Percentiles rank a stretch among this genome's conserved stretches.
phyloP scores from a whole-genome alignment of 805 yeast genomes.

The Zygotorulaspora sp. region DNA sequence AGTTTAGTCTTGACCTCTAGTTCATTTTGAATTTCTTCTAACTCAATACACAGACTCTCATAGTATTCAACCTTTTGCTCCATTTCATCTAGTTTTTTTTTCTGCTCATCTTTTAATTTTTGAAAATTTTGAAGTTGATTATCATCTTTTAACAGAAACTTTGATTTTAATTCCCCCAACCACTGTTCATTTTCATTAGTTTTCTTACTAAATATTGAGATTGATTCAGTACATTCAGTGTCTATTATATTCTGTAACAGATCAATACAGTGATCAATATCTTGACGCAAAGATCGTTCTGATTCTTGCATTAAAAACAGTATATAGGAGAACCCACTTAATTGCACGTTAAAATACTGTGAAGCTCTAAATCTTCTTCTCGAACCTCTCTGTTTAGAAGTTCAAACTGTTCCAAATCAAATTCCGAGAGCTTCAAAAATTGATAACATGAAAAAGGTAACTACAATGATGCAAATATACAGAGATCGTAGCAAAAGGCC shows the following conservation, averaged over 20 bases:
- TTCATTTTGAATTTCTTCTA: slow-evolving; percentile 60
- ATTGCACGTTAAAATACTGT: no score
- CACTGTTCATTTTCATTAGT: slow-evolving; percentile 21
- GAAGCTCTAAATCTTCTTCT: not conserved
- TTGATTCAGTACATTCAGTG: slow-evolving; percentile 26
- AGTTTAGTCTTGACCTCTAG: slow-evolving; percentile 42
- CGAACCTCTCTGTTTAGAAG: no score
- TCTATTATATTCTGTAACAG: slow-evolving; percentile 28
- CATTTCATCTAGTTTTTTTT: slow-evolving; percentile 25
- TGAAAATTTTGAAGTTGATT: slow-evolving; percentile 31
- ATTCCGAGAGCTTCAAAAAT: no score
- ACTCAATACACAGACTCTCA: slow-evolving; percentile 47
- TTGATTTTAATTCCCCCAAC: slow-evolving; percentile 20
- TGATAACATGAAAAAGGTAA: no score
- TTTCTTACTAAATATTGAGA: slow-evolving; percentile 25
- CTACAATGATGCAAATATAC: no score
- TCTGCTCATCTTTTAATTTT: slow-evolving; percentile 19
- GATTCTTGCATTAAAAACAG: slow-evolving; percentile 21
- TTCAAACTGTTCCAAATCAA: no score
- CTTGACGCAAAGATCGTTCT: slow-evolving; percentile 18
- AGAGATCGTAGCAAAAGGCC: no score
- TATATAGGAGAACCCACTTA: no score
- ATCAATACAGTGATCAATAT: slow-evolving; percentile 22
- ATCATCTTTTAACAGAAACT: slow-evolving; percentile 25
- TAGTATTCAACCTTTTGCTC: slow-evolving; percentile 40